These are phyloP conservation scores for Tricholomella constricta DNA, from an alignment of 768 basidiomycete species.

Conservation along the genomic window DNA sequence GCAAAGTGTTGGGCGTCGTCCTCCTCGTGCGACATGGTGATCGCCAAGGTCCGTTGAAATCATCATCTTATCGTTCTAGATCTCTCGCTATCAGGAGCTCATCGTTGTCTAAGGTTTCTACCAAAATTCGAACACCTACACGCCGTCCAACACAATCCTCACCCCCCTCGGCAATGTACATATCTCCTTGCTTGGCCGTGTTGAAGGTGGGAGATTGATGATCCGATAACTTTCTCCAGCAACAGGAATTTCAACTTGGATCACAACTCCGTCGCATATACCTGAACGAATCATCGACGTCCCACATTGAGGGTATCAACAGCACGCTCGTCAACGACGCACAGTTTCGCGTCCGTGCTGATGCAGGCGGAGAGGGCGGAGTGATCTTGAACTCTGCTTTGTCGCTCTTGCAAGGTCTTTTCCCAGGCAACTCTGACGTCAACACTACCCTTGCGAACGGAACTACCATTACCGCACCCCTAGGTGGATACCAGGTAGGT, in stretches of 20 bases:
- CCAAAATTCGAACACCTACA: slow-evolving; percentile 60
- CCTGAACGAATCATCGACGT: slow-evolving; percentile 52
- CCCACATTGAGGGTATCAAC: slow-evolving; percentile 49
- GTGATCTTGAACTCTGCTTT: slow-evolving; percentile 69
- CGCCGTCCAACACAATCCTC: slow-evolving; percentile 55
- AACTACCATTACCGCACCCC: slow-evolving; percentile 55
- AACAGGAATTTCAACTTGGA: slow-evolving; percentile 62
- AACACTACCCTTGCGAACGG: slow-evolving; percentile 68
- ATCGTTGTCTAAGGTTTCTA: slow-evolving; percentile 51
- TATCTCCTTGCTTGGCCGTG: slow-evolving; percentile 10
- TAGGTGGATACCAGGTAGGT: slow-evolving; percentile 63
- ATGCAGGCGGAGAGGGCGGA: slow-evolving; percentile 67
- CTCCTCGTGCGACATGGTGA: slow-evolving; percentile 62
- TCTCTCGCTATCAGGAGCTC: not conserved
- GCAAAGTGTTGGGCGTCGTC: slow-evolving; percentile 54
- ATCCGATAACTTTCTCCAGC: slow-evolving; percentile 29
- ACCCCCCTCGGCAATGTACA: slow-evolving; percentile 69
- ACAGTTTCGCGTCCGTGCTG: slow-evolving; percentile 55
- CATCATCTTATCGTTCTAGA: not conserved
- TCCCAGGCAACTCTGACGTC: slow-evolving; percentile 48
- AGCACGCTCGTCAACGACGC: slow-evolving; percentile 34
- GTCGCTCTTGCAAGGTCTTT: slow-evolving; percentile 71
- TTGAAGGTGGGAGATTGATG: not conserved
- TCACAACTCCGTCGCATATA: slow-evolving; percentile 52
- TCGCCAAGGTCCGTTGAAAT: slow-evolving; percentile 41